These are phyloP conservation scores for Phanerochaete carnosa DNA, from an alignment of 768 basidiomycete genomes.

Conservation along the genomic window DNA sequence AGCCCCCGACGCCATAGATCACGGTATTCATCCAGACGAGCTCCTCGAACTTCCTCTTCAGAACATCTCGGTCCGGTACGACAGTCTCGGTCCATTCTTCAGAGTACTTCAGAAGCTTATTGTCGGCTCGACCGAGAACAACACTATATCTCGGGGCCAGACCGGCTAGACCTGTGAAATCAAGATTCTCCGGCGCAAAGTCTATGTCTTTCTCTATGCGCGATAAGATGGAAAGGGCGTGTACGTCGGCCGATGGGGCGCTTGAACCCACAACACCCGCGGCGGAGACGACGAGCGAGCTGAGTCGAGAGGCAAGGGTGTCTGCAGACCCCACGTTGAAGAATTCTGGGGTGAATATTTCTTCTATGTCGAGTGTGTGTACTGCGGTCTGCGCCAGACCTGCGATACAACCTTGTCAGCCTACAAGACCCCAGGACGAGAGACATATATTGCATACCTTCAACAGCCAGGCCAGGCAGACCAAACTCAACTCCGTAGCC, in stretches of 20 bases:
- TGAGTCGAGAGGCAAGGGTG: conserved; percentile 1
- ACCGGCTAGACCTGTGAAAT: neutral
- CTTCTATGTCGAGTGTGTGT: conserved; percentile 34
- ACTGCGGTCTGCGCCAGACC: conserved; percentile 42
- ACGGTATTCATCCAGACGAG: conserved; percentile 53
- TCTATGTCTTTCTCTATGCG: conserved; percentile 50
- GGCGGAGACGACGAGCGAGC: neutral
- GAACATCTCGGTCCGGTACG: conserved; percentile 21
- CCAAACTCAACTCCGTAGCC: conserved; percentile 65
- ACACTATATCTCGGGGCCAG: neutral
- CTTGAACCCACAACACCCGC: too few species aligned
- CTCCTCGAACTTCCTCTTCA: conserved; percentile 61
- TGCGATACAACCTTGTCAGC: neutral
- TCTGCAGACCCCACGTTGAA: conserved; percentile 9
- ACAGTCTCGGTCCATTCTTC: conserved; percentile 22
- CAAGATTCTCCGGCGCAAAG: conserved; percentile 13
- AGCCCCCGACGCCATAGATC: conserved; percentile 58
- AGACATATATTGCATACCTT: conserved; percentile 43
- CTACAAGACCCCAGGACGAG: neutral
- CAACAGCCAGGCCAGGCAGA: conserved; percentile 54
- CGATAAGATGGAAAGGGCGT: conserved; percentile 52
- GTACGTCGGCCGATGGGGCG: conserved; percentile 19
- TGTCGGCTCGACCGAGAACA: conserved; percentile 11
- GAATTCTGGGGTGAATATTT: conserved; percentile 28
- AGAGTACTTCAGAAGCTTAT: conserved; percentile 12